These are phyloP conservation scores for Torulaspora quercuum DNA, from an alignment of 805 yeast species.

Conservation along the genomic window DNA sequence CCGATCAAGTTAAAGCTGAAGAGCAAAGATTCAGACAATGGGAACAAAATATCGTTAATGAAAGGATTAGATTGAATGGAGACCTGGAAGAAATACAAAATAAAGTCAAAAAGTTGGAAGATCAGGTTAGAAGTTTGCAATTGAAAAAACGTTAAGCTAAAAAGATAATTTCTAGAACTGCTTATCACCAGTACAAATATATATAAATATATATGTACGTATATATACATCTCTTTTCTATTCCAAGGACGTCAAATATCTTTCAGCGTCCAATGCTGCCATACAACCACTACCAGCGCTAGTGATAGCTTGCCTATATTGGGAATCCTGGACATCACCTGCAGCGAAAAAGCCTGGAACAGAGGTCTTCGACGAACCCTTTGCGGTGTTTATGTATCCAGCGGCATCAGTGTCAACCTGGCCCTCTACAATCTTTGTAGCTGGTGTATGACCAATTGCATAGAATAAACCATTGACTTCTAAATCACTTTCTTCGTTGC, in stretches of 20 bases:
- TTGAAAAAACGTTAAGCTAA: slow-evolving; percentile 45
- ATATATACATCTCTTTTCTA: slow-evolving; percentile 18
- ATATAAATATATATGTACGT: slow-evolving; percentile 6
- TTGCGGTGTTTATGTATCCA: slow-evolving; percentile 85
- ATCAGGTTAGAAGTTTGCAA: slow-evolving; percentile 63
- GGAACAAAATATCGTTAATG: slow-evolving; percentile 95
- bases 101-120: slow-evolving; percentile 70
- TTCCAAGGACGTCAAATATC: slow-evolving; percentile 62
- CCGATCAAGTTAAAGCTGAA: slow-evolving; percentile 94
- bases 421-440: slow-evolving; percentile 72
- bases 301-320: slow-evolving; percentile 97
- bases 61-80: slow-evolving; percentile 88
- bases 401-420: slow-evolving; percentile 82
- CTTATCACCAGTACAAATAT: neutral
- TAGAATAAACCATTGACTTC: slow-evolving; percentile 90
- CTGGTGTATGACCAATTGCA: slow-evolving; percentile 97
- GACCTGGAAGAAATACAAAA: slow-evolving; percentile 88
- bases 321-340: slow-evolving; percentile 97
- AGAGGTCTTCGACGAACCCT: slow-evolving; percentile 85
- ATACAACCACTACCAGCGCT: slow-evolving; percentile 99
- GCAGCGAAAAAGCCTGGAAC: slow-evolving; percentile 94
- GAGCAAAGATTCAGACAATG: slow-evolving; percentile 97
- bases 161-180: slow-evolving; percentile 1
- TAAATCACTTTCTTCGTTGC: slow-evolving; percentile 65
- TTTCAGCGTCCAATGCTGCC: slow-evolving; percentile 97